phyloP scores from a whole-genome alignment of 1,284 basidiomycete genomes.

The Tilletia setariae region DNA sequence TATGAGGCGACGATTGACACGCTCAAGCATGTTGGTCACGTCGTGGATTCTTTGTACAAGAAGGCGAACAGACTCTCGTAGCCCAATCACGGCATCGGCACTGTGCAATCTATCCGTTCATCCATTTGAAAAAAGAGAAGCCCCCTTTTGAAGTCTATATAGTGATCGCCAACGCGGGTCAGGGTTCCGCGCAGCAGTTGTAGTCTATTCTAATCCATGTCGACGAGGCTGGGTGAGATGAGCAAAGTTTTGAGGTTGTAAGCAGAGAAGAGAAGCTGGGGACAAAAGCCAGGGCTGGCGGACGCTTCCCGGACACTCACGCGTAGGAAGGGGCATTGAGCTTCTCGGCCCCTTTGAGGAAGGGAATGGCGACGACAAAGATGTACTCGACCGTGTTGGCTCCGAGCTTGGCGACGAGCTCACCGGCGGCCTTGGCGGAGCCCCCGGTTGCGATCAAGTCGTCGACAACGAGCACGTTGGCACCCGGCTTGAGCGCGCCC shows the following conservation, averaged over 20 bases:
- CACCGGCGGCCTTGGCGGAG: constrained; percentile 87
- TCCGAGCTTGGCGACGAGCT: constrained; percentile 78
- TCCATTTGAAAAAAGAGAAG: too few species aligned
- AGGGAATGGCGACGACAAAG: constrained; percentile 84
- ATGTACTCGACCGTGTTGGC: constrained; percentile 86
- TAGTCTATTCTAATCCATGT: not conserved
- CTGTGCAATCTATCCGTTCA: too few species aligned
- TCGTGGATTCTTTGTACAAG: constrained; percentile 84
- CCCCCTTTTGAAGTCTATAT: too few species aligned
- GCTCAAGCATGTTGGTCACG: constrained; percentile 81
- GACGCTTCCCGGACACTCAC: too few species aligned
- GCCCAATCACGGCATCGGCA: too few species aligned
- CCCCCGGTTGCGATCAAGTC: constrained; percentile 97
- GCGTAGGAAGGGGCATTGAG: constrained; percentile 74
- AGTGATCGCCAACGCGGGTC: not conserved
- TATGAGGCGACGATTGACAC: constrained; percentile 85
- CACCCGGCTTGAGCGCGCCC: constrained; percentile 73
- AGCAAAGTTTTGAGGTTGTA: too few species aligned
- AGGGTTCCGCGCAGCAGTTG: not conserved
- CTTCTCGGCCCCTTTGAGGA: constrained; percentile 74
- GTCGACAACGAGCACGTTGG: constrained; percentile 84
- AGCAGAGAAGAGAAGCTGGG: not conserved
- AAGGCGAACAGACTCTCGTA: constrained; percentile 31
- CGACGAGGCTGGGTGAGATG: not conserved
- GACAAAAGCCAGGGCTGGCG: too few species aligned